These are phyloP conservation scores for Urostyla sp. DNA, from an alignment of 73 alveolate species.

Conservation along the genomic window DNA sequence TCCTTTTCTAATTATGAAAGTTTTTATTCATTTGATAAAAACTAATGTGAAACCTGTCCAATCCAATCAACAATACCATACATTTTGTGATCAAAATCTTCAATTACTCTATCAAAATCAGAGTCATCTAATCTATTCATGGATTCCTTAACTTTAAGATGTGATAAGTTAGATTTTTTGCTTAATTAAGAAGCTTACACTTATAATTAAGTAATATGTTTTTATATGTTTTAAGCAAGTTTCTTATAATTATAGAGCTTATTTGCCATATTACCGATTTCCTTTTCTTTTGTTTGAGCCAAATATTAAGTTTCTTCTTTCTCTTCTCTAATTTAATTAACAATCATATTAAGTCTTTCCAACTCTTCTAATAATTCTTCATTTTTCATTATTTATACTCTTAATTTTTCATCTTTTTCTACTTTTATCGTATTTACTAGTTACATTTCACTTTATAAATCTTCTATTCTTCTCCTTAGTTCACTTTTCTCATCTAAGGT, in stretches of 20 bases:
- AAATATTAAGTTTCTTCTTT: slow-evolving; percentile 34
- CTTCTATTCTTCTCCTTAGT: slow-evolving; percentile 38
- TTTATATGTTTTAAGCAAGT: slow-evolving; percentile 7
- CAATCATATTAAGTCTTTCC: slow-evolving; percentile 24
- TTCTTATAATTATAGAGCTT: slow-evolving; percentile 5
- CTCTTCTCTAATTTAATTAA: slow-evolving; percentile 11
- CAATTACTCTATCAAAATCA: slow-evolving; percentile 13
- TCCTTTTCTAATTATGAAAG: not conserved
- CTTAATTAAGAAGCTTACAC: not conserved
- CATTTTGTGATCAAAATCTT: slow-evolving; percentile 1
- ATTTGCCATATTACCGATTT: slow-evolving; percentile 7
- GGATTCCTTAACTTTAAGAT: not conserved
- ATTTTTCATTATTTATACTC: slow-evolving; percentile 12
- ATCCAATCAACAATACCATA: not conserved
- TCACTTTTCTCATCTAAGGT: slow-evolving; percentile 15
- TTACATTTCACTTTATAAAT: slow-evolving; percentile 29
- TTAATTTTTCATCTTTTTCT: slow-evolving; percentile 49
- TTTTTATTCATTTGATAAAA: not conserved
- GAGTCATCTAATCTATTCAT: no score
- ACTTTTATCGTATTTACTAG: slow-evolving; percentile 4
- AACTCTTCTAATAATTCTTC: slow-evolving; percentile 39
- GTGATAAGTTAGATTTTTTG: not conserved
- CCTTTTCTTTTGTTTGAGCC: slow-evolving; percentile 27
- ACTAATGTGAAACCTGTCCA: not conserved
- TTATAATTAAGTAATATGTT: not conserved